Percentiles rank a stretch among this genome's conserved stretches.
Evolutionary conservation across 2,329 filamentous ascomycete species (phyloP).

Genomic region (Cylindrodendrum hubeiense): DNA sequence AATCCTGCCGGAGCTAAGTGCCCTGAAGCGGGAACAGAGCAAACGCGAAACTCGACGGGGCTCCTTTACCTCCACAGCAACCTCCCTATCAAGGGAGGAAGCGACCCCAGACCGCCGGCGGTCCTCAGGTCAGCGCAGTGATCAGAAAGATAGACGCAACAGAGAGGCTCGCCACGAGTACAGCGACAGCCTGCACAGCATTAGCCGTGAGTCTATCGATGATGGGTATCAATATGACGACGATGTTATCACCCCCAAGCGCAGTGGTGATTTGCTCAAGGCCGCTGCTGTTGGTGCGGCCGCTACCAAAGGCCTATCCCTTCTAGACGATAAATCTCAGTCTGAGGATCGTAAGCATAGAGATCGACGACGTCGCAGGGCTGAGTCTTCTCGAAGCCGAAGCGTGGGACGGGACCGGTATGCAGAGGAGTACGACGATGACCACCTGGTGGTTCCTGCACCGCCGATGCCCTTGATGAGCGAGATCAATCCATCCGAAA

Average conservation of each 20-base stretch:
- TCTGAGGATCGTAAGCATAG: constrained; percentile 65
- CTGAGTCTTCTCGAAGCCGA: constrained; percentile 60
- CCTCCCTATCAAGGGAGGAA: constrained; percentile 67
- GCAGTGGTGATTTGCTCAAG: constrained; percentile 58
- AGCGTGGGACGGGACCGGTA: constrained; percentile 60
- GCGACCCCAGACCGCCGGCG: constrained; percentile 71
- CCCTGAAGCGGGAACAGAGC: constrained; percentile 90
- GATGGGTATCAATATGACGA: constrained; percentile 52
- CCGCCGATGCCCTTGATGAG: constrained; percentile 92
- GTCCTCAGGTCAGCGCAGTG: constrained; percentile 68
- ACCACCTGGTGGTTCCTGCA: constrained; percentile 66
- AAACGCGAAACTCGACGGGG: constrained; percentile 78
- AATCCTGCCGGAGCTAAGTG: constrained; percentile 91
- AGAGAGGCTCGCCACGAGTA: constrained; percentile 68
- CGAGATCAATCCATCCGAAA: constrained; percentile 85
- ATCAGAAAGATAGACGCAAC: constrained; percentile 60
- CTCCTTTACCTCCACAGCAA: constrained; percentile 70
- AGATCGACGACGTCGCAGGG: constrained; percentile 63
- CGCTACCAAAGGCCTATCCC: constrained; percentile 49
- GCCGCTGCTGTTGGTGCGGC: constrained; percentile 60
- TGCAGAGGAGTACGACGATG: constrained; percentile 64
- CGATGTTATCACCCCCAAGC: constrained; percentile 59
- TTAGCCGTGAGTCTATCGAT: constrained; percentile 61
- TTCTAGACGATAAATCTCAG: constrained; percentile 55
- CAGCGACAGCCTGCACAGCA: constrained; percentile 61